phyloP scores from a whole-genome alignment of 2,329 filamentous ascomycete genomes.

The Acrocalymma vagum region DNA sequence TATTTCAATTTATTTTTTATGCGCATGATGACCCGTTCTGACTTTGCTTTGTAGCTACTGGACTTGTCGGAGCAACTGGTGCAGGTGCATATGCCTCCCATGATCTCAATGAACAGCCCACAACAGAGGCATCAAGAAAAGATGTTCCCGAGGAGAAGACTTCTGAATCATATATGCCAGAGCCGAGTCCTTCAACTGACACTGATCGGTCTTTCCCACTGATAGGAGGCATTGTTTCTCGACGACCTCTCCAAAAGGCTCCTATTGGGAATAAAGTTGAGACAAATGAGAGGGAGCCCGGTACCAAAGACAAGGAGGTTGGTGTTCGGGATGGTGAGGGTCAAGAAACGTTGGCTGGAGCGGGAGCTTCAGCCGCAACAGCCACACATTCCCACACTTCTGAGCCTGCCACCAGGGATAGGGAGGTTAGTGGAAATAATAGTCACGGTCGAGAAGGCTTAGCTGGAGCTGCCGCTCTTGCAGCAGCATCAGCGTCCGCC shows the following conservation, averaged over 20 bases:
- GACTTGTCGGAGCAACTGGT: constrained; percentile 14
- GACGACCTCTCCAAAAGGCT: constrained; percentile 8
- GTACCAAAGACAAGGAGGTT: constrained; percentile 28
- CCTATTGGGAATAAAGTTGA: constrained; percentile 5
- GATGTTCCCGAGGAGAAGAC: constrained; percentile 11
- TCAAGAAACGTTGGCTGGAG: constrained; percentile 37
- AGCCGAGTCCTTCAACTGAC: constrained; percentile 26
- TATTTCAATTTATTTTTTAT: too few species aligned
- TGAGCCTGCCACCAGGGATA: constrained; percentile 30
- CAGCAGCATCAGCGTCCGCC: constrained; percentile 8
- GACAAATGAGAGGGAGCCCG: constrained; percentile 17
- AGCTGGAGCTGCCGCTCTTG: constrained; percentile 31
- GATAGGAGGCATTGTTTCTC: constrained; percentile 37
- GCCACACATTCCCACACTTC: too few species aligned
- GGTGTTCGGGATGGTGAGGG: constrained; percentile 24
- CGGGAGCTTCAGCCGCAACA: constrained; percentile 32
- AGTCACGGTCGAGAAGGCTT: constrained; percentile 32
- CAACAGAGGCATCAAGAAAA: constrained; percentile 3
- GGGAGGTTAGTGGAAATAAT: constrained; percentile 18
- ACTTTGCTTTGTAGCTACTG: too few species aligned
- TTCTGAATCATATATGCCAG: constrained; percentile 4
- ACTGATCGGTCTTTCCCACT: constrained; percentile 47
- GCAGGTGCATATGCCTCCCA: constrained; percentile 12
- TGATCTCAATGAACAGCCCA: constrained; percentile 9
- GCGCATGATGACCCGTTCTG: too few species aligned